A percentile compares a stretch with the other conserved stretches of the same genome.
Conservation (phyloP, 2,329 filamentous ascomycete genomes). For the Lanzia echinophila region DNA sequence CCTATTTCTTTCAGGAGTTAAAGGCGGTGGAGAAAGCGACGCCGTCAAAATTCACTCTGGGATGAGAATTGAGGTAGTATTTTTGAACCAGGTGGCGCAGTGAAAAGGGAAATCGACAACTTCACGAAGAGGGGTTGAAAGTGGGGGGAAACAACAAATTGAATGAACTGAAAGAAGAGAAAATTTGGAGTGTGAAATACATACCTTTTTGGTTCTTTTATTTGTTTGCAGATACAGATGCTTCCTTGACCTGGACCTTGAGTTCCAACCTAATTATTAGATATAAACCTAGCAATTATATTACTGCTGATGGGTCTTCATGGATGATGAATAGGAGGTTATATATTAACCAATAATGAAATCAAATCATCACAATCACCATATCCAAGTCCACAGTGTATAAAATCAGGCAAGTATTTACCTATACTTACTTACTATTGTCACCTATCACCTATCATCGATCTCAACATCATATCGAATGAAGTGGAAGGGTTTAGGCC, state of each 20-base stretch:
- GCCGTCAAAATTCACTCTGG: background rate
- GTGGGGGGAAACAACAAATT: background rate
- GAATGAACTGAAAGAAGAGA: background rate
- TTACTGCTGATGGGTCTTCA: too few relatives aligned
- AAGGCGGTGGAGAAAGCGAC: background rate
- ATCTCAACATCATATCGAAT: background rate
- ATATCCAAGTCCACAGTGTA: too few relatives aligned
- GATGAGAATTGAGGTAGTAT: background rate
- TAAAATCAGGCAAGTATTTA: background rate
- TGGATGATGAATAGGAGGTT: background rate
- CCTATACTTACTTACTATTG: background rate
- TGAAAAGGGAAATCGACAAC: background rate
- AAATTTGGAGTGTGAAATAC: background rate
- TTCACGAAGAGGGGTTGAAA: constrained; percentile 5
- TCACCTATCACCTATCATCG: too few relatives aligned
- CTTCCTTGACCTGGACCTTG: too few relatives aligned
- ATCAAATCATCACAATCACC: background rate
- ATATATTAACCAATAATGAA: background rate
- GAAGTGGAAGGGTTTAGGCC: background rate
- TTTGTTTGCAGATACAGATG: too few relatives aligned
- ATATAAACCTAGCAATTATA: too few relatives aligned
- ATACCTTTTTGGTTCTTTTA: background rate
- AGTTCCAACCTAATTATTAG: too few relatives aligned
- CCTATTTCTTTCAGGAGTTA: background rate
- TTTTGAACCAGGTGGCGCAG: constrained; percentile 8